Base-by-base conservation (phyloP, 2,329 filamentous ascomycete species). In the Aspergillus fumigatiaffinis region DNA sequence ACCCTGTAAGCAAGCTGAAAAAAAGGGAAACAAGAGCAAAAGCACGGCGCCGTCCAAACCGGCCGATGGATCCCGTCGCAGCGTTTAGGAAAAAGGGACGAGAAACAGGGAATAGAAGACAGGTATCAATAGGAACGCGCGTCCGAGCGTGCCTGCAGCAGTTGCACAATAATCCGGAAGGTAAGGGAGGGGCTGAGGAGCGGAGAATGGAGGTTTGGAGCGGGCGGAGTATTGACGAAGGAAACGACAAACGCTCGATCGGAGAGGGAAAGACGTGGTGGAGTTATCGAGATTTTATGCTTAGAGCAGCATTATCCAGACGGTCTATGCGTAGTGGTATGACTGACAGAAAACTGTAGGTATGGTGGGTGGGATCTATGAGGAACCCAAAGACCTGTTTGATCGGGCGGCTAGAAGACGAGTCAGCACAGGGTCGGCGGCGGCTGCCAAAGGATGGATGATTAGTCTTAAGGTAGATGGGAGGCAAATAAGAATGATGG, bases 61-160 rank as follows among this genome's bases (percentile, higher is more conserved):
- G 10, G 12, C 44, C 44, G 21, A 47, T 47, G 21, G 14, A 47
- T 9, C 10, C 8, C 10, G 20, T 20, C 42, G 42, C 44, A 47
- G 29, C 21, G 46, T 42, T 20, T 23, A 48, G 38, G 49, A 32
- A 28, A 52, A 42, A 51, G 21, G 47, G n/a, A 23, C 46, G 20
- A 25, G 42, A 52, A 35, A 29, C 46, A 35, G 29, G 54, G 52
- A 44, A 28, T 50, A 8, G 53, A 41, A n/a, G 48, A 53, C 32
- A 35, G 47, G 57, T 64, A 56, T 49, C 51, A 60, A 50, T 56
- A 42, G 54, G 50, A 61, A 60, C 58, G 54, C 62, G 63, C 60
- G 60, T 60, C 54, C 10, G 57, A 58, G 53, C 47, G 62, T 61
- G 60, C 54, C 58, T 63, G 56, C 57, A 48, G 51, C 55, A 49